Conservation (phyloP, 2,329 filamentous ascomycete species). For the Botrytis paeoniae region DNA sequence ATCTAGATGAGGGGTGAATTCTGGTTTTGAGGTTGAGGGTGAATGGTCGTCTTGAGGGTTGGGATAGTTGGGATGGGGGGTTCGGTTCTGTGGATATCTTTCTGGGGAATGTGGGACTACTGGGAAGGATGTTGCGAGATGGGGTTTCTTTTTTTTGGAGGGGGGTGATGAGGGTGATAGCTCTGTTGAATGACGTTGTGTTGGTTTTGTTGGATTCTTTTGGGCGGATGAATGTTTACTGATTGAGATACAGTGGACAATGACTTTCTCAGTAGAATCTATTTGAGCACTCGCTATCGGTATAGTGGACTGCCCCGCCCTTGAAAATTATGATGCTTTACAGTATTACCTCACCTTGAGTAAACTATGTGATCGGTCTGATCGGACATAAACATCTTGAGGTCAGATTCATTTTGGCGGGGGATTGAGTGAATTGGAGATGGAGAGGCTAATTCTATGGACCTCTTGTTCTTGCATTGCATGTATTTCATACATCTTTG, state of each 20-base stretch:
- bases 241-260: not conserved
- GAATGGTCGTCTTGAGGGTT: not conserved
- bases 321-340: not conserved
- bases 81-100: too few relatives aligned
- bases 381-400: not conserved
- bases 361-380: not conserved
- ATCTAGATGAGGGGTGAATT: too few relatives aligned
- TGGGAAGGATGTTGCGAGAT: too few relatives aligned
- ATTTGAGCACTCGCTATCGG: too few relatives aligned
- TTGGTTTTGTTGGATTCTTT: not conserved
- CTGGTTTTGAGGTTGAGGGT: too few relatives aligned
- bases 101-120: too few relatives aligned
- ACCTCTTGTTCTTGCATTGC: too few relatives aligned
- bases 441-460: not conserved
- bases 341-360: too few relatives aligned
- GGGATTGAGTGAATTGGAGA: not conserved
- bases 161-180: too few relatives aligned
- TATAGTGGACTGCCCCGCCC: fast-evolving
- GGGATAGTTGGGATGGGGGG: not conserved
- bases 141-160: too few relatives aligned
- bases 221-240: not conserved
- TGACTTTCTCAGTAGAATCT: not conserved
- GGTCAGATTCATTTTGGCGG: not conserved
- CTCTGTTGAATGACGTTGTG: too few relatives aligned
- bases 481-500: not conserved